Base-by-base conservation (phyloP, 495 filamentous ascomycete species). In the Penicillium crystallinum region DNA sequence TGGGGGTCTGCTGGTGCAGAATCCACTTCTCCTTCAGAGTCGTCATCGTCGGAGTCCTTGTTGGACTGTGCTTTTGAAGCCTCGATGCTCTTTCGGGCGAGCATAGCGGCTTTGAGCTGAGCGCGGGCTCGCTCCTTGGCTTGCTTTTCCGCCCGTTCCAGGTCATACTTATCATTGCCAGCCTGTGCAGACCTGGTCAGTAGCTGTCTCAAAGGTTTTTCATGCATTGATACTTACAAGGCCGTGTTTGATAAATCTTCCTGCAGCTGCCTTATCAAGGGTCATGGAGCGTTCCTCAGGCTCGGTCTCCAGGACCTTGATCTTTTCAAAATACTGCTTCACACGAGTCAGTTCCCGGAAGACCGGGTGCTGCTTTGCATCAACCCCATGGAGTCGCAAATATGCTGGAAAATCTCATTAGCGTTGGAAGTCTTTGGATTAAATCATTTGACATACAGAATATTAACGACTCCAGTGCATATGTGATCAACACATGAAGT, bases 311-410 rank as follows among this genome's bases (percentile, higher is more conserved):
- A 81, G 70, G 29, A 63, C 69, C 64, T 95, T 87, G 60, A 97
- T 91, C 73, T 97, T 98, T n/a, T 82, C 82, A 62, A 95, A 91
- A 68, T 97, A 97, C 65, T 91, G 86, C 64, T 81, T 89, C 45
- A 97, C 85, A 42, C 93, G 81, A 4, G 81, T 83, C 47, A 98
- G 76, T 73, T 98, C 93, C 40, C 73, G 74, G 70, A 88, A 92
- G 48, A 97, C 81, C 21, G 90, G 80, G 62, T 97, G 95, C 45
- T 88, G 78, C 65, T 86, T 89, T 11, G 88, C 82, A 62, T 95
- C 81, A 8, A 84, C 80, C 39, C 85, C 90, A 57, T 89, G 86
- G 22, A 97, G 80, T 43, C 83, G 81, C 22, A 98, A 72, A 55
- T 89, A 86, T 35, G 88, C 89, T 95, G 51, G 18, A 25, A 4